Conservation (phyloP, 176 grass and related monocot genomes). For the Lolium rigidum region DNA sequence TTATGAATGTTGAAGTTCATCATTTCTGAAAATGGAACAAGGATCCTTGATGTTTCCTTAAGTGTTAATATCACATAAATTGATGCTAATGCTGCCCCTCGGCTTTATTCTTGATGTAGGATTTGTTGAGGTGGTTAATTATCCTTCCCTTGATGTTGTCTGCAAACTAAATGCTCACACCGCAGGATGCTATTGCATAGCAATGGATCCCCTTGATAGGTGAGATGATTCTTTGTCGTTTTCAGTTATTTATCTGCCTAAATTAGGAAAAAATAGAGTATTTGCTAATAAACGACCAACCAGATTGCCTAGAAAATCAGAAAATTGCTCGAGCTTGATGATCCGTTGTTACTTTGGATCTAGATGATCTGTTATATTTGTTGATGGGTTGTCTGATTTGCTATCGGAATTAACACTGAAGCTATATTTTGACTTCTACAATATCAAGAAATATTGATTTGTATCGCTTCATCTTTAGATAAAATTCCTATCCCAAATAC, state of each 20-base stretch:
- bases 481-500: slow-evolving; percentile 7
- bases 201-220: slow-evolving; percentile 96
- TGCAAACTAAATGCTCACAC: slow-evolving; percentile 96
- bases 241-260: slow-evolving; percentile 1
- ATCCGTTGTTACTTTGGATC: not conserved
- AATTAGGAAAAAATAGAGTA: slow-evolving; percentile 2
- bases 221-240: slow-evolving; percentile 39
- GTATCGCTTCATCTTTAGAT: not conserved
- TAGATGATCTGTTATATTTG: slow-evolving; percentile 22
- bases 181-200: slow-evolving; percentile 98
- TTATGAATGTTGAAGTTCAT: slow-evolving; percentile 14
- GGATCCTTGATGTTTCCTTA: slow-evolving; percentile 30
- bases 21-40: slow-evolving; percentile 32
- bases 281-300: not conserved
- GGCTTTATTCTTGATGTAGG: slow-evolving; percentile 59
- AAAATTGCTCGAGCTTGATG: not conserved
- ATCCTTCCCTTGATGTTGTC: slow-evolving; percentile 70
- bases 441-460: slow-evolving; percentile 17
- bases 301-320: not conserved
- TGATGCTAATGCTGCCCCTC: slow-evolving; percentile 19
- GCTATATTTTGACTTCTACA: slow-evolving; percentile 18
- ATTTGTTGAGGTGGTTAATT: slow-evolving; percentile 80
- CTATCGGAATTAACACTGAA: slow-evolving; percentile 10
- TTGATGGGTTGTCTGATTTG: slow-evolving; percentile 18
- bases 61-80: slow-evolving; percentile 1